Evolutionary conservation across 1,139 yeast genomes (phyloP).

Genomic region (Trichomonascaceae sp.): DNA sequence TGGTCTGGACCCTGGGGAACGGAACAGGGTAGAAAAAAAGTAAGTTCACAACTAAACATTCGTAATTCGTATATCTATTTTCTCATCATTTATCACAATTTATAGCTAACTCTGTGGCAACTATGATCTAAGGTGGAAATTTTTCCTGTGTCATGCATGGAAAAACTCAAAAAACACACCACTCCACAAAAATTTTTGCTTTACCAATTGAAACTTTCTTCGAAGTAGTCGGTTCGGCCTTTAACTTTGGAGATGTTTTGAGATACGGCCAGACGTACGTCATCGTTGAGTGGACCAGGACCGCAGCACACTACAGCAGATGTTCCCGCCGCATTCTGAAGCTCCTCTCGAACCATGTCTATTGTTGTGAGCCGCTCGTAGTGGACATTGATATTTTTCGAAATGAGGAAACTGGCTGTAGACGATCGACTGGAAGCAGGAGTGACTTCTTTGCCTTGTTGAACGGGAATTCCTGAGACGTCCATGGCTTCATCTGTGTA

Average conservation of each 20-base stretch:
- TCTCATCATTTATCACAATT: not conserved
- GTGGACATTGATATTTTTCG: conserved; percentile 12
- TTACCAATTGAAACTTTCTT: conserved; percentile 36
- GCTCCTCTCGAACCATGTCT: conserved; percentile 7
- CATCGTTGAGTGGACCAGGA: conserved; percentile 23
- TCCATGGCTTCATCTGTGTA: not conserved
- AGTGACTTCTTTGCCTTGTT: not conserved
- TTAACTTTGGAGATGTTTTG: conserved; percentile 25
- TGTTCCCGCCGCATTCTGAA: conserved; percentile 9
- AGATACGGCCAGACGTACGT: conserved; percentile 39
- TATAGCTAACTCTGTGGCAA: not conserved
- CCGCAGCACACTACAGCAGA: conserved; percentile 21
- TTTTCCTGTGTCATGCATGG: not conserved
- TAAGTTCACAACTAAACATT: not conserved
- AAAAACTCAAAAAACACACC: not conserved
- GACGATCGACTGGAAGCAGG: conserved; percentile 10
- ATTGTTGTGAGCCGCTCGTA: conserved; percentile 8
- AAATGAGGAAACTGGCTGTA: conserved; percentile 36
- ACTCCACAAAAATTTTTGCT: not conserved
- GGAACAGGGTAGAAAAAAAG: not conserved
- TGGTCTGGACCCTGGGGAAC: not conserved
- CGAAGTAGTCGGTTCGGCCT: conserved; percentile 34
- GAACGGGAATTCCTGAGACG: not conserved
- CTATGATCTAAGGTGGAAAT: not conserved
- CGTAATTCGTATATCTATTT: not conserved